Base-by-base conservation (phyloP, 805 yeast species). In the Candida fluviatilis region DNA sequence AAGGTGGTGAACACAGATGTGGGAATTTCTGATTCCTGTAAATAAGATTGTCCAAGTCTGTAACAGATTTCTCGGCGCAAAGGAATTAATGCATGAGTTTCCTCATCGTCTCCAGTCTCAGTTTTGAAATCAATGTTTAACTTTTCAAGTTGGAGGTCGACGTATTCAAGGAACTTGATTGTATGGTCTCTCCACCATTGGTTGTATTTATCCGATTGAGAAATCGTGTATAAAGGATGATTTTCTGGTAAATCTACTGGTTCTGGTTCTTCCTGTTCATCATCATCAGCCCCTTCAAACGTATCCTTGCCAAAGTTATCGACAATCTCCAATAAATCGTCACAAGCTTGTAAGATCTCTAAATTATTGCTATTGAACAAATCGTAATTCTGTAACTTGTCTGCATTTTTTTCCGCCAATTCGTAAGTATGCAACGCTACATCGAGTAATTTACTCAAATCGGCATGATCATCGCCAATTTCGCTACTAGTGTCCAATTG, bases 271-370 rank as follows among this genome's bases (percentile, higher is more conserved):
- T 56, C 63, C 40, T 48, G 51, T 41, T 77, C 85, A 21, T 79
- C 62, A 10, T 80, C 82, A 48, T 79, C 86, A 21, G 69, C 74
- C 18, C 73, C 66, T 34, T 74, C 64, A 31, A 43, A 56, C 15
- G 64, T 61, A 30, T 70, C 73, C 31, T 69, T 65, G 18, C 88
- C 90, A 44, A 84, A 83, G 51, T 78, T 76, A 45, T 76, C 78
- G 23, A 81, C 68, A 42, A 84, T 75, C 40, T 83, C 90, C 23
- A 84, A 58, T 42, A 83, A 61, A 54, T 83, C 91, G 54, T 84
- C 85, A 33, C 81, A 61, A 1, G 77, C 69, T 38, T 76, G 74
- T 46, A 84, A 62, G 23, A 75, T 67, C 40, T 76, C 80, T 40
- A 74, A 71, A 33, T 61, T 65, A 19, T 75, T 70, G 11, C 57